phyloP scores from a whole-genome alignment of 75 land plant species.

The Chamaecyparis obtusa region DNA sequence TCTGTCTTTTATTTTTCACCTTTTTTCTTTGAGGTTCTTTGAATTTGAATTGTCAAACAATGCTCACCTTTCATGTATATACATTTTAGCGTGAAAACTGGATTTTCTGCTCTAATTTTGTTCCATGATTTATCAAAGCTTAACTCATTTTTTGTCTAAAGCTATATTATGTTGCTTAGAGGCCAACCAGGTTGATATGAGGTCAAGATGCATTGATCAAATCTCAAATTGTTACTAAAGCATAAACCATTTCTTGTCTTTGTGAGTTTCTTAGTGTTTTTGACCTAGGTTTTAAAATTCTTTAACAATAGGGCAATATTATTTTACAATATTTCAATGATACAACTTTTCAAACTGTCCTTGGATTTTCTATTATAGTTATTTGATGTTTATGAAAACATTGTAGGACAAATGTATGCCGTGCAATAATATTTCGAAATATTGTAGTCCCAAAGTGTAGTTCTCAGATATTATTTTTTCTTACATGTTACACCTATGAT shows the following conservation, averaged over 20 bases:
- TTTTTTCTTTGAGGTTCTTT: background rate
- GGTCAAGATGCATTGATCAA: background rate
- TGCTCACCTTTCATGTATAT: background rate
- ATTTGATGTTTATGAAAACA: conserved; percentile 8
- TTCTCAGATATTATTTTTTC: background rate
- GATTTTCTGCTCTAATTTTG: background rate
- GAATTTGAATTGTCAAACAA: background rate
- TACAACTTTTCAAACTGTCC: background rate
- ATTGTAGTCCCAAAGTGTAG: background rate
- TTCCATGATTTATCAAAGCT: background rate
- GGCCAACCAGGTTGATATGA: background rate
- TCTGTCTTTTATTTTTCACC: background rate
- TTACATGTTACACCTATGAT: background rate
- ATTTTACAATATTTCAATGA: background rate
- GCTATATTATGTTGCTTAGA: background rate
- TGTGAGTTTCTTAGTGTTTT: background rate
- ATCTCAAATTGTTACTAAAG: background rate
- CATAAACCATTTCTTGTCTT: background rate
- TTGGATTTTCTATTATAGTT: background rate
- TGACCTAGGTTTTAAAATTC: background rate
- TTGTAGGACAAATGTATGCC: background rate
- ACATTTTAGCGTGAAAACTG: background rate
- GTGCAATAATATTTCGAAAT: background rate
- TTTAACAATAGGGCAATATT: background rate
- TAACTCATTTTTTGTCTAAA: background rate